Evolutionary conservation across 306 rosid species (phyloP), one percentile per base, ranked within the genome.

Genomic region (Cucurbita argyrosperma): DNA sequence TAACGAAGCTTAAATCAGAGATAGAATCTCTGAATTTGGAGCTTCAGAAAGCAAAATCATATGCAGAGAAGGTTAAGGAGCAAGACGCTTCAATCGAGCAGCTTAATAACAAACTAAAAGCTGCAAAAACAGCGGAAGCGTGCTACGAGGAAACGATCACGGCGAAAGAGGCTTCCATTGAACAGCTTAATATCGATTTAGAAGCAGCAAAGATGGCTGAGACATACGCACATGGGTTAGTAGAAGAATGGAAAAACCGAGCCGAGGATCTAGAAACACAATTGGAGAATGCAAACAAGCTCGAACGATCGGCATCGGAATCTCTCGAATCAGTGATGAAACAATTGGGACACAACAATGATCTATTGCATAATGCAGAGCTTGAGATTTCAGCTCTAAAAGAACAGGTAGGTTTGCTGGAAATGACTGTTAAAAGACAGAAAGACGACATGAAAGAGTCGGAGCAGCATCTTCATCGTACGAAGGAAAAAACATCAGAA

Each of bases 201-300:
- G 96, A 94, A 83, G 93, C 98, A 40, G 90, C 92, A 56, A 94
- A 81, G 79, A 86, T 89, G 90, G 96, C 95, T 52, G 97, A 90
- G 71, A 89, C 97, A 64, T 89, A 89, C 49, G 86, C 96, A 5
- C 89, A 55, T 57, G 85, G 88, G 73, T 43, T 90, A 76, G 85
- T 89, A 8, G 92, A 84, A 78, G 97, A 90, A 85, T 90, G 94
- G 88, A 83, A 74, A 21, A 62, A 46, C 39, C 89, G 71, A 84
- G 84, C 86, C 13, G 91, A 85, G 77, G 91, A 90, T 60, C 77
- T 90, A 74, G 96, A 88, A 82, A 78, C 47, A 73, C 80, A 43
- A 67, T 81, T 89, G 72, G 88, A 87, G 79, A 90, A 88, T 68
- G 91, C 96, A 68, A 81, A 80, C 62, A 83, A 87, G 77, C 76